Percentiles rank a stretch among this genome's conserved stretches.
phyloP scores from a whole-genome alignment of 2,329 filamentous ascomycete species.

The Colletotrichum somersetense region DNA sequence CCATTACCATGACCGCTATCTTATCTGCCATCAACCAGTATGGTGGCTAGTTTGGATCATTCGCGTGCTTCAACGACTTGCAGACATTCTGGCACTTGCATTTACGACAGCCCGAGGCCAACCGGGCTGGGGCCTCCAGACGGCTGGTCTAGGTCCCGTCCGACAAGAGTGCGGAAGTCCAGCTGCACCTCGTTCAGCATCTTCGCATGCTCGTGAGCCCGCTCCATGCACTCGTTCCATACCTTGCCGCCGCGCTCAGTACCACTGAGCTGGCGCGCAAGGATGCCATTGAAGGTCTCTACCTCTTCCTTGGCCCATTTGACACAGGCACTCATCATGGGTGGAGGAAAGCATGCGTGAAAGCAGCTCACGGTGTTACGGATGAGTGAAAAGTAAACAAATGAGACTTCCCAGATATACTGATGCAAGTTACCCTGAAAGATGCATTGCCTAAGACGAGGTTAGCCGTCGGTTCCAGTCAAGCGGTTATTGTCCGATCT shows the following conservation, averaged over 20 bases:
- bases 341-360: slow-evolving; percentile 85
- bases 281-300: slow-evolving; percentile 87
- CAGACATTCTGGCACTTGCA: not conserved
- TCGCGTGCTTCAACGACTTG: not conserved
- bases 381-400: slow-evolving; percentile 95
- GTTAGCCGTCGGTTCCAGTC: not conserved
- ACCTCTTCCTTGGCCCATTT: slow-evolving; percentile 98
- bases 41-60: not conserved
- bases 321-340: slow-evolving; percentile 93
- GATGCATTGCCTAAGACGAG: slow-evolving; percentile 79
- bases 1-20: not conserved
- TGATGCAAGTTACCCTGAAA: slow-evolving; percentile 94
- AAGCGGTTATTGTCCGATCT: slow-evolving; percentile 44
- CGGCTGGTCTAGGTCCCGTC: slow-evolving; percentile 62
- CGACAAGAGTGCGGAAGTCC: slow-evolving; percentile 88
- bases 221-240: slow-evolving; percentile 86
- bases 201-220: slow-evolving; percentile 82
- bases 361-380: slow-evolving; percentile 93
- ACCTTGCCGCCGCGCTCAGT: slow-evolving; percentile 80
- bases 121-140: slow-evolving; percentile 49
- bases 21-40: not conserved
- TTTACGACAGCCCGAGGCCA: slow-evolving; percentile 57
- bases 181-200: slow-evolving; percentile 88
- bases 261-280: slow-evolving; percentile 87
- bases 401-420: slow-evolving; percentile 95